Percentiles rank a stretch among this genome's conserved stretches.
phyloP scores from a whole-genome alignment of 495 filamentous ascomycete species.

The Cryomyces minteri region DNA sequence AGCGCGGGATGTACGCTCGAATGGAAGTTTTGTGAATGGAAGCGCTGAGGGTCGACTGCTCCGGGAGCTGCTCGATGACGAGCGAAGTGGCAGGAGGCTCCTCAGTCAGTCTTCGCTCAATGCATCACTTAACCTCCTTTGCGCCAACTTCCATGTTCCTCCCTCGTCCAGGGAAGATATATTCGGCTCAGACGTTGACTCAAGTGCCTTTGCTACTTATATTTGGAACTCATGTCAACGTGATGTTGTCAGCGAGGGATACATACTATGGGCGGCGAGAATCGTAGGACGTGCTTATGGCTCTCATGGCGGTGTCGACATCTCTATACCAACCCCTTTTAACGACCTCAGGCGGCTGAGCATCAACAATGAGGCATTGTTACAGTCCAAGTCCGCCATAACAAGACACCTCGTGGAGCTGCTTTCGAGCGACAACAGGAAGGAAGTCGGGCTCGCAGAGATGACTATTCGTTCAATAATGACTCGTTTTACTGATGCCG shows the following conservation, averaged over 20 bases:
- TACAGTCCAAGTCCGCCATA: slow-evolving; percentile 31
- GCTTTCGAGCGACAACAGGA: slow-evolving; percentile 40
- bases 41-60: slow-evolving; percentile 57
- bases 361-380: too few relatives aligned
- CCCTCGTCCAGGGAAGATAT: slow-evolving; percentile 37
- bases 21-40: slow-evolving; percentile 38
- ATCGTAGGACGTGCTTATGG: slow-evolving; percentile 75
- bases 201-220: slow-evolving; percentile 37
- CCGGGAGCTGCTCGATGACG: slow-evolving; percentile 54
- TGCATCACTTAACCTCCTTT: slow-evolving; percentile 55
- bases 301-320: slow-evolving; percentile 14
- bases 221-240: slow-evolving; percentile 59
- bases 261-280: slow-evolving; percentile 66
- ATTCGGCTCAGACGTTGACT: slow-evolving; percentile 39
- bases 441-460: slow-evolving; percentile 59
- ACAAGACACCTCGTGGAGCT: slow-evolving; percentile 49
- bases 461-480: slow-evolving; percentile 53
- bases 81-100: slow-evolving; percentile 36
- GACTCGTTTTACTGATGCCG: slow-evolving; percentile 25
- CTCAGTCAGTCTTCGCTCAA: slow-evolving; percentile 50
- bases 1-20: slow-evolving; percentile 34
- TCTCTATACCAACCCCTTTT: not conserved
- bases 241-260: slow-evolving; percentile 40
- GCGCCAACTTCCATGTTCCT: slow-evolving; percentile 45
- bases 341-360: not conserved